Conservation (phyloP, 768 basidiomycete genomes). For the Boletus vermiculosoides region DNA sequence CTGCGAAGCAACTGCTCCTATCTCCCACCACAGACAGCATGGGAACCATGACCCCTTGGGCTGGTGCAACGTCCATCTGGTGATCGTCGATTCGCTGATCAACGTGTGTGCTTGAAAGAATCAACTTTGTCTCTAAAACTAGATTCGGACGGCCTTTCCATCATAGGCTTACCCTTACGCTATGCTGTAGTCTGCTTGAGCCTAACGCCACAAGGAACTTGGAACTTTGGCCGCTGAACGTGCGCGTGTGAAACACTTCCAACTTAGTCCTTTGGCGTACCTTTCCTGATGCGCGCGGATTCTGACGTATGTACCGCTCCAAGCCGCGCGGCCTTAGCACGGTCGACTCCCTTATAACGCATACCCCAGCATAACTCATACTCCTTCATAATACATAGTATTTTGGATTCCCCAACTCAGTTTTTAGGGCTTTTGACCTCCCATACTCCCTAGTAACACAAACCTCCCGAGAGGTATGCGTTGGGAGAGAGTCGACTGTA, state of each 20-base stretch:
- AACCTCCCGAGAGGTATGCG: too few relatives aligned
- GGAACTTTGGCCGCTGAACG: neutral
- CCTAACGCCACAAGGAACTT: neutral
- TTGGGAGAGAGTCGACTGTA: too few relatives aligned
- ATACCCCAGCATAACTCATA: too few relatives aligned
- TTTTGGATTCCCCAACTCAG: too few relatives aligned
- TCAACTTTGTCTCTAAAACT: neutral
- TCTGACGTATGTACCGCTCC: neutral
- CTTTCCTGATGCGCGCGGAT: neutral
- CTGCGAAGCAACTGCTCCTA: neutral
- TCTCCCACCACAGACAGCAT: neutral
- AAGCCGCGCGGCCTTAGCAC: neutral
- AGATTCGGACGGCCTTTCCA: neutral
- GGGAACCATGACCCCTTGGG: neutral
- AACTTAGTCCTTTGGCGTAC: neutral
- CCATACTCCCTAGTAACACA: too few relatives aligned
- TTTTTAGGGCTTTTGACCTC: too few relatives aligned
- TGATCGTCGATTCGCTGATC: neutral
- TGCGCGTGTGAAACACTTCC: neutral
- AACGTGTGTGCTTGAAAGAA: neutral
- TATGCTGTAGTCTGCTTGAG: neutral
- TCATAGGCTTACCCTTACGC: neutral
- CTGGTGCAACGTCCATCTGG: neutral
- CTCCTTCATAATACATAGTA: too few relatives aligned
- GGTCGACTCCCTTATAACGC: too few relatives aligned